Base-by-base conservation (phyloP, 2,329 filamentous ascomycete genomes). In the Nemania serpens region DNA sequence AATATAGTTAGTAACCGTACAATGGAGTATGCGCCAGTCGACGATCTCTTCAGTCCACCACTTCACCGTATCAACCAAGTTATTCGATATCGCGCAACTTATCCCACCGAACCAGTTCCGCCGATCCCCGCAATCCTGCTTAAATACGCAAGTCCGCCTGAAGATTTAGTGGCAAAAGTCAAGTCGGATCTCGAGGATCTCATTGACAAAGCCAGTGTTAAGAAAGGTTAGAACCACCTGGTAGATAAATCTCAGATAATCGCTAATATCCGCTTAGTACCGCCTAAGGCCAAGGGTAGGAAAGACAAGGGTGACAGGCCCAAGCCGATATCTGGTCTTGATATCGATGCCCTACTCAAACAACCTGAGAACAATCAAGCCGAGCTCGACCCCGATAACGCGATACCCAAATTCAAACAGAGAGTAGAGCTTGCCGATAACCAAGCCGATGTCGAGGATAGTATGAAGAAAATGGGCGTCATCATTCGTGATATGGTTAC, bases 61-160 rank as follows among this genome's bases (percentile, higher is more conserved):
- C 83, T 98, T n/a, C 94, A 98, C 75, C 89, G 93, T 34, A 85
- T 98, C 61, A 92, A 93, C 68, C 89, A 95, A 73, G 92, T 92
- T 13, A 88, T 98, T 66, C 88, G 91, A 57, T 88, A 88, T 73
- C 88, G 94, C 39, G 95, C 94, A 1, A 85, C 94, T 1, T 83
- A 93, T 70, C 86, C 91, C 0, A 82, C 87, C 2, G 82, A 85
- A 17, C 80, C 86, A 0, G 75, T 93, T 9, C 85, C 86, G 0
- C 82, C 86, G 7, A 80, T 84, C 4, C 81, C 88, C 7, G 80
- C 87, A 1, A 84, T 86, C 39, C 79, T 98, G 6, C 82, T 88
- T 0, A 88, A 88, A 68, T 95, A 90, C 73, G 89, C 91, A 0
- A 78, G 85, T 0, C 91, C 91, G 1, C 91, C 93, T 0, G 76